Base-by-base conservation (phyloP, 177 flowering plant species). In the Vitis hybrid region DNA sequence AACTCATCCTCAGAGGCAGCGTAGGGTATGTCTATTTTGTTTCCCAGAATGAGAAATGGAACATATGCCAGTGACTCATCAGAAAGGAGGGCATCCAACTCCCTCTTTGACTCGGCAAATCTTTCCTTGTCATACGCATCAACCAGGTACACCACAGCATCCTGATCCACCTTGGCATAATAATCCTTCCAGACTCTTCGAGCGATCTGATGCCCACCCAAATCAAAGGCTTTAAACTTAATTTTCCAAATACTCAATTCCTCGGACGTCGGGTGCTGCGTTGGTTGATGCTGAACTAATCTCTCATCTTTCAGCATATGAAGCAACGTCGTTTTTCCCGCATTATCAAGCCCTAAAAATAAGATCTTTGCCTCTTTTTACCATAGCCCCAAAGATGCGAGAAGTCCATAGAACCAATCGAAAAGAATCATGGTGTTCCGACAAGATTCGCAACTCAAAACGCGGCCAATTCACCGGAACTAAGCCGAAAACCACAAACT, bases 301-400 rank as follows among this genome's bases (percentile, higher is more conserved):
- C 84, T 78, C 86, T 81, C 94, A 21, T 88, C 94, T 72, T 90
- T 91, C 75, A 91, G 74, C 97, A 91, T 91, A 68, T 91, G 91
- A 67, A 89, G 91, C 59, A 91, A 75, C 27, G 95, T 90, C 15
- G 93, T 91, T 78, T 91, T 91, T 21, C 93, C 96, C 24, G 96
- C 93, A 77, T 91, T 91, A 70, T 91, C 96, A 18, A 91, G 91
- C 24, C 96, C 96, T 63, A 91, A 67, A 66, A 91, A 89, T 73
- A 91, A 79, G 82, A 91, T 89, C 85, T 89, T 88, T 58, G 95
- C 95, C 72, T 90, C 95, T 21, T 90, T 90, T 58, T 90, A 90
- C 91, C 96, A 91, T 49, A 91, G 65, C 2, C 96, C 93, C 1
- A 87, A 86, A 20, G 92, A 89, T 0, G 97, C 91, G n/a, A 89